A percentile compares a stretch with the other conserved stretches of the same genome.
Conservation (phyloP, 345 rosid species). For the Xanthoceras sorbifolium region DNA sequence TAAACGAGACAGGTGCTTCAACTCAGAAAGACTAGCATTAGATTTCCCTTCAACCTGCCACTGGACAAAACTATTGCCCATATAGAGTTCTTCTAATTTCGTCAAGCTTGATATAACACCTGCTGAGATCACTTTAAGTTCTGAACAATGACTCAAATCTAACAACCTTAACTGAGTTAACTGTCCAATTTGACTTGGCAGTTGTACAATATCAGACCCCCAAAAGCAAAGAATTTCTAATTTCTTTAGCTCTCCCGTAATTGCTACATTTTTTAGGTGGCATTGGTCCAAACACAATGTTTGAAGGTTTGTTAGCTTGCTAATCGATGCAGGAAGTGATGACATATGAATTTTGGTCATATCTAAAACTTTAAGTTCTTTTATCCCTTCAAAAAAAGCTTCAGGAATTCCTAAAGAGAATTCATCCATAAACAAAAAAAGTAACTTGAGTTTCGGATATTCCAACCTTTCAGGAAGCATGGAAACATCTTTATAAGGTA, state of each 20-base stretch:
- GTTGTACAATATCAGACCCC: not conserved
- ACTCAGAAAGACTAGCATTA: slow-evolving; percentile 26
- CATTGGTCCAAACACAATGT: slow-evolving; percentile 18
- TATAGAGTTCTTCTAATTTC: slow-evolving; percentile 27
- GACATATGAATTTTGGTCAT: not conserved
- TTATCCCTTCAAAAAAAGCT: slow-evolving; percentile 16
- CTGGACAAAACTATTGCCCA: slow-evolving; percentile 6
- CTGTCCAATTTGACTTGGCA: slow-evolving; percentile 20
- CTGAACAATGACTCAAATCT: slow-evolving; percentile 17
- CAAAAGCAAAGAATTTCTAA: slow-evolving; percentile 4
- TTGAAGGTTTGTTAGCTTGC: slow-evolving; percentile 8
- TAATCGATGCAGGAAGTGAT: slow-evolving; percentile 18
- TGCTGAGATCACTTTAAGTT: slow-evolving; percentile 25
- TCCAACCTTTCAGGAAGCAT: slow-evolving; percentile 19
- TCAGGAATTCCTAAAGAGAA: not conserved
- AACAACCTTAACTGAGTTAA: slow-evolving; percentile 15
- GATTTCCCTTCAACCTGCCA: slow-evolving; percentile 25
- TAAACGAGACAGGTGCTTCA: slow-evolving; percentile 16
- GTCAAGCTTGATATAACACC: slow-evolving; percentile 20
- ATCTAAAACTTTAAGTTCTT: slow-evolving; percentile 27
- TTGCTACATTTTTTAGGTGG: not conserved
- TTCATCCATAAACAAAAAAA: not conserved
- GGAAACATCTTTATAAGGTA: not conserved
- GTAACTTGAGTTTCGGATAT: slow-evolving; percentile 17
- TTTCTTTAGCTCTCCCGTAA: not conserved